phyloP scores from a whole-genome alignment of 768 basidiomycete species.

The Favolaschia claudopus region DNA sequence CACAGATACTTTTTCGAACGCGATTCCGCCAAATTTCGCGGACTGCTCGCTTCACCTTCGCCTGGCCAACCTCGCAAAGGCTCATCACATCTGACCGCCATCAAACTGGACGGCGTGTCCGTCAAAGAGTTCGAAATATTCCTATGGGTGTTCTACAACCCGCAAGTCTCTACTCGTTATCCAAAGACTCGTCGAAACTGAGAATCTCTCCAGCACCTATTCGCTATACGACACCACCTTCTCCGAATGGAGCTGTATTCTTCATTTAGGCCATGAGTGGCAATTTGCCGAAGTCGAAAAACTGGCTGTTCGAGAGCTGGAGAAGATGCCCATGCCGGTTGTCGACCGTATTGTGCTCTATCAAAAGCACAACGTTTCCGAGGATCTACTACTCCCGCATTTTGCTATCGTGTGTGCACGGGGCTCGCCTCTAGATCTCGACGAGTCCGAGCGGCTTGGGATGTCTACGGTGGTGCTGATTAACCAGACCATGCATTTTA shows the following conservation, averaged over 20 bases:
- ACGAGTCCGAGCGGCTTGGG: constrained; percentile 54
- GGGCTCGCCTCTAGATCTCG: constrained; percentile 46
- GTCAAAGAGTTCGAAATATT: constrained; percentile 61
- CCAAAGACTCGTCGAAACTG: not conserved
- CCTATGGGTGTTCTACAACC: constrained; percentile 70
- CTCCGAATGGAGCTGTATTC: constrained; percentile 61
- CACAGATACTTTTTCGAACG: constrained; percentile 63
- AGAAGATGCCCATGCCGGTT: constrained; percentile 48
- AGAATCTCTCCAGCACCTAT: constrained; percentile 50
- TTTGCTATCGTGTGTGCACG: constrained; percentile 52
- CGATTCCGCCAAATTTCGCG: constrained; percentile 56
- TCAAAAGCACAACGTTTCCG: constrained; percentile 45
- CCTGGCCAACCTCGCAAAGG: constrained; percentile 39
- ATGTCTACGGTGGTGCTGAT: constrained; percentile 45
- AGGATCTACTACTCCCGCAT: constrained; percentile 47
- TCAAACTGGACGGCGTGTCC: constrained; percentile 50
- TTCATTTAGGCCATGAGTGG: constrained; percentile 64
- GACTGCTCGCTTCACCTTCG: constrained; percentile 35
- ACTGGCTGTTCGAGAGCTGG: constrained; percentile 64
- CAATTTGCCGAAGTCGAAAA: constrained; percentile 55
- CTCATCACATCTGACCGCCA: constrained; percentile 41
- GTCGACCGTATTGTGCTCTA: constrained; percentile 63
- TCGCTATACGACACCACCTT: constrained; percentile 59
- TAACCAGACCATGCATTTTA: constrained; percentile 18
- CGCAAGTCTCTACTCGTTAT: constrained; percentile 47